phyloP scores from a whole-genome alignment of 208 protist species.

The Leishmania turanica region DNA sequence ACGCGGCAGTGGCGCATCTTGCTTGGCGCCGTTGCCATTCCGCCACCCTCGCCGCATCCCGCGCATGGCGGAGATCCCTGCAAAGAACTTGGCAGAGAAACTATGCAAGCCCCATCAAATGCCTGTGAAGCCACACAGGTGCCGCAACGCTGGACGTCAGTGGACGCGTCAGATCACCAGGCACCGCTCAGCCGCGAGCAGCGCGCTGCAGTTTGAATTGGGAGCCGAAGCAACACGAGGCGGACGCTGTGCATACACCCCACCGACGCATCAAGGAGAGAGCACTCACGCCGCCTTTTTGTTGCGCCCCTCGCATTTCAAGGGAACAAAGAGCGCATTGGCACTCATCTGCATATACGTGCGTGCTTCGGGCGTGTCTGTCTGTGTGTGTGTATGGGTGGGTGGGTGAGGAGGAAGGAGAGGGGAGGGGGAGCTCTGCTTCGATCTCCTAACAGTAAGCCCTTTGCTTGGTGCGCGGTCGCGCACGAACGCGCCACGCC shows the following conservation, averaged over 20 bases:
- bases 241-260: background rate
- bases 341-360: background rate
- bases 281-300: too few species aligned
- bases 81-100: background rate
- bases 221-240: background rate
- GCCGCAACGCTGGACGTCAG: too few species aligned
- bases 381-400: background rate
- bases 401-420: background rate
- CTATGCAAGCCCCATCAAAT: background rate
- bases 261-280: background rate
- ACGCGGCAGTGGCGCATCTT: conserved; percentile 3
- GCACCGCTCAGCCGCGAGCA: background rate
- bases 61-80: background rate
- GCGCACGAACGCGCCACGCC: background rate
- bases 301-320: background rate
- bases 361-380: background rate
- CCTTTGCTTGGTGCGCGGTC: background rate
- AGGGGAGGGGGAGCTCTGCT: background rate
- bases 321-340: background rate
- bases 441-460: background rate
- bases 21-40: conserved; percentile 14
- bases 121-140: conserved; percentile 8
- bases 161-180: too few species aligned
- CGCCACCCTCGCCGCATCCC: conserved; percentile 1
- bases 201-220: background rate